Conservation (phyloP, 192 early-diverging fungal species). For the Backusella mclennaniae region DNA sequence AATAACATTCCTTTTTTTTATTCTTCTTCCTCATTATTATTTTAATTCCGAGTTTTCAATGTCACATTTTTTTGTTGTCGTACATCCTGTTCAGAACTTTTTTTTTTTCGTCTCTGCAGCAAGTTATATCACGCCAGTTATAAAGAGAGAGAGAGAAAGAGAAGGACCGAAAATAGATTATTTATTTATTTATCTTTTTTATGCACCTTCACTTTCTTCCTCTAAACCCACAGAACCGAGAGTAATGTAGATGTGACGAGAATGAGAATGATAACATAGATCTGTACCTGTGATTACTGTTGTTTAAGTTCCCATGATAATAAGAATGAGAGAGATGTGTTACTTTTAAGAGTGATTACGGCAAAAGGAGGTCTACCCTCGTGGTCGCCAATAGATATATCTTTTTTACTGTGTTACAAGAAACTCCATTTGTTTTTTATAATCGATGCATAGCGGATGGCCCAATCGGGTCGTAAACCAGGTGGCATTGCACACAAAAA, state of each 20-base stretch:
- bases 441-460: slow-evolving; percentile 60
- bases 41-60: slow-evolving; percentile 7
- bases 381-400: slow-evolving; percentile 67
- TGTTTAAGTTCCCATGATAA: slow-evolving; percentile 8
- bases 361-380: slow-evolving; percentile 76
- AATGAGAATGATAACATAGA: slow-evolving; percentile 46
- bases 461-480: slow-evolving; percentile 62
- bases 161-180: background rate
- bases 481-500: slow-evolving; percentile 82
- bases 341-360: slow-evolving; percentile 59
- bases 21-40: background rate
- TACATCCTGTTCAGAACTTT: background rate
- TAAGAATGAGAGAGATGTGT: background rate
- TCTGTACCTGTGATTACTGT: slow-evolving; percentile 17
- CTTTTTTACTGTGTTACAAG: slow-evolving; percentile 67
- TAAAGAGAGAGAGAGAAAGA: background rate
- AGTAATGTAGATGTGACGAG: slow-evolving; percentile 57
- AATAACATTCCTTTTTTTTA: background rate
- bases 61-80: background rate
- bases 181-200: slow-evolving; percentile 26
- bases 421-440: slow-evolving; percentile 56
- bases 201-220: slow-evolving; percentile 35
- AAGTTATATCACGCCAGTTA: background rate
- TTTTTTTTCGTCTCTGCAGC: background rate
- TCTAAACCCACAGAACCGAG: slow-evolving; percentile 32